Conservation (phyloP, 1,139 yeast genomes). For the Suhomyces coccinellae region DNA sequence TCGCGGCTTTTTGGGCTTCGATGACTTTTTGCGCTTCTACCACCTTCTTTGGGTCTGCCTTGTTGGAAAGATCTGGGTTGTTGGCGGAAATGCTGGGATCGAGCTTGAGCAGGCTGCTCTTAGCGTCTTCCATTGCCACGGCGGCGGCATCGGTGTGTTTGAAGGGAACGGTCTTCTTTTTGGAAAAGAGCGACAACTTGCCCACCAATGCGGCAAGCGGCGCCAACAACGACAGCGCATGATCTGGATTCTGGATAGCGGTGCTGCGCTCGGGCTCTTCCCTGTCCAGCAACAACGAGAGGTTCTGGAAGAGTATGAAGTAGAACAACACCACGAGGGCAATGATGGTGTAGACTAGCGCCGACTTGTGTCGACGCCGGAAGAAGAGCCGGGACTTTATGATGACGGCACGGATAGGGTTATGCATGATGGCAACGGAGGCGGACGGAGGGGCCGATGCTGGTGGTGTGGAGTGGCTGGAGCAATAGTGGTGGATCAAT, state of each 20-base stretch:
- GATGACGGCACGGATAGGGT: conserved; percentile 6
- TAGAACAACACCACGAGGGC: conserved; percentile 8
- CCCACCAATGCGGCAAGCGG: conserved; percentile 2
- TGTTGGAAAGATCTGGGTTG: neutral
- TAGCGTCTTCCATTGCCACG: neutral
- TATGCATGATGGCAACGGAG: conserved; percentile 5
- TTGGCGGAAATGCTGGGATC: neutral
- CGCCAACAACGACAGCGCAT: conserved; percentile 1
- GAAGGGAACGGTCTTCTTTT: conserved; percentile 22
- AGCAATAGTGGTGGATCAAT: neutral
- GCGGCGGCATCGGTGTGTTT: conserved; percentile 20
- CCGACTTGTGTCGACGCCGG: conserved; percentile 12
- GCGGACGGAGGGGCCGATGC: no score
- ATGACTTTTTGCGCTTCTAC: neutral
- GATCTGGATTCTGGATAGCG: conserved; percentile 12
- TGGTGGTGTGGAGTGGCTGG: no score
- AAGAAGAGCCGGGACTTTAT: conserved; percentile 9
- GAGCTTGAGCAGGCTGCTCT: neutral
- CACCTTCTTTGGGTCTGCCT: conserved; percentile 2
- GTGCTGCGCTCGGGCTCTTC: neutral
- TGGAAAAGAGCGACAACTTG: conserved; percentile 2
- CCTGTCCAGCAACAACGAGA: conserved; percentile 2
- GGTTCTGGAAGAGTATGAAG: conserved; percentile 10
- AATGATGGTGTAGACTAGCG: conserved; percentile 8
- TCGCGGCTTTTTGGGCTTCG: conserved; percentile 1